Base-by-base conservation (phyloP, 495 filamentous ascomycete species). In the Lophiotrema nucula region DNA sequence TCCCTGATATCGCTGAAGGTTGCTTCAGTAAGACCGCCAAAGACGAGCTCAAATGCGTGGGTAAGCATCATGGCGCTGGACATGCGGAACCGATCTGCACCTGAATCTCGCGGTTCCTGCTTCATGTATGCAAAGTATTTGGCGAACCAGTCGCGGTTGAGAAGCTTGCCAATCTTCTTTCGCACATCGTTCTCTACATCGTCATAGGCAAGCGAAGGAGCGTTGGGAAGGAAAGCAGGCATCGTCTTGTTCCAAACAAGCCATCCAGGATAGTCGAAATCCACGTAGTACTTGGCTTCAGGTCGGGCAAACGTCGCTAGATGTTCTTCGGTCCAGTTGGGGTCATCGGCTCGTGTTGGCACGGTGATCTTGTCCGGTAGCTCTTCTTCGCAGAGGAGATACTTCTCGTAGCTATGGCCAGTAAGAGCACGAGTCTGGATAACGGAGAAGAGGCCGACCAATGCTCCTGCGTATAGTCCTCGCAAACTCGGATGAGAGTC, bases 251-350 rank as follows among this genome's bases (percentile, higher is more conserved):
- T 83, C 93, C 93, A 99, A 5, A 93, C 89, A n/a, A 99, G 80
- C 93, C 93, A 99, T 22, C 93, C 93, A 10, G 92, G 89, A 71
- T 95, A 88, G 67, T 96, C 92, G 50, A 82, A 81, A 67, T 99
- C 93, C 52, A 97, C 83, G 61, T 88, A 96, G 69, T 92, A 95
- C 51, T 96, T 81, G 4, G 88, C 83, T 52, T 92, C 87, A 23
- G 86, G 84, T 27, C 87, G 78, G 12, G 86, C 84, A 72, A 98
- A 98, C 65, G 81, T 81, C 0, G 81, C 74, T 2, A 99, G 75
- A 64, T 88, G 95, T 19, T 86, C 76, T 53, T 86, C 65, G 0
- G 93, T 97, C 79, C 88, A 92, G 13, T 79, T 73, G 19, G 87
- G 81, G 65, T 96, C 87, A 47, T 88, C 79, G 1, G 78, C 78